Evolutionary conservation across 2,329 filamentous ascomycete genomes (phyloP).

Genomic region (Pseudopithomyces chartarum): DNA sequence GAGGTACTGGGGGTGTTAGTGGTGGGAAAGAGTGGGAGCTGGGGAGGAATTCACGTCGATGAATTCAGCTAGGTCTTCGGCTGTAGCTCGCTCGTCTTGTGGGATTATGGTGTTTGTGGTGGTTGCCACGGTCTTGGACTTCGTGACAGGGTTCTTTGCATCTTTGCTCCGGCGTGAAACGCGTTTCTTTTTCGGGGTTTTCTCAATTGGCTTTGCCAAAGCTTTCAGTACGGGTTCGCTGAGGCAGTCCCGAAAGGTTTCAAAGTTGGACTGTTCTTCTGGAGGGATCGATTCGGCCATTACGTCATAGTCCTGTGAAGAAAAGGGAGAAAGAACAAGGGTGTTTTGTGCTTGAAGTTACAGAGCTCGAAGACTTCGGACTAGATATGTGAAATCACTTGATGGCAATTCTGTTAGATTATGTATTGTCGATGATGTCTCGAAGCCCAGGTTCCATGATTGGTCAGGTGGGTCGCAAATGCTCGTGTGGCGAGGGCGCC

Average conservation of each 20-base stretch:
- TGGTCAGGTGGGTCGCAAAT: not conserved
- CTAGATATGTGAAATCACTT: too few species aligned
- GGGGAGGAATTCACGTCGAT: slow-evolving; percentile 60
- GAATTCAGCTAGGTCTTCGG: slow-evolving; percentile 78
- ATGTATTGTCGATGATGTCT: slow-evolving; percentile 24
- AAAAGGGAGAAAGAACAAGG: too few species aligned
- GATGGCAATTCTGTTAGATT: not conserved
- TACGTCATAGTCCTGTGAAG: slow-evolving; percentile 1
- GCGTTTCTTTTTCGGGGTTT: slow-evolving; percentile 46
- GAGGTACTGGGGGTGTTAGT: slow-evolving; percentile 61
- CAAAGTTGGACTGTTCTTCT: slow-evolving; percentile 60
- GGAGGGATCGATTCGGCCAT: slow-evolving; percentile 41
- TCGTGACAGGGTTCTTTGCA: slow-evolving; percentile 36
- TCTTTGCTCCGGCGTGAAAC: slow-evolving; percentile 37
- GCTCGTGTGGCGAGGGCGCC: not conserved
- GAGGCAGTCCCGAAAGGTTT: slow-evolving; percentile 75
- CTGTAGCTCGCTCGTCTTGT: slow-evolving; percentile 37
- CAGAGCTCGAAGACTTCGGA: too few species aligned
- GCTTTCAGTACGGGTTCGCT: slow-evolving; percentile 71
- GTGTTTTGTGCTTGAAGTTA: too few species aligned
- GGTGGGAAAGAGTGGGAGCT: not conserved
- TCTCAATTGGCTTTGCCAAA: slow-evolving; percentile 53
- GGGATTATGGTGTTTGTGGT: slow-evolving; percentile 5
- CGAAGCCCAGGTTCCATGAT: slow-evolving; percentile 4
- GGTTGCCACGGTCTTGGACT: slow-evolving; percentile 16